Percentiles rank a stretch among this genome's conserved stretches.
These are phyloP conservation scores for Lumnitzera racemosa DNA, from an alignment of 345 rosid species.

Conservation along the genomic window DNA sequence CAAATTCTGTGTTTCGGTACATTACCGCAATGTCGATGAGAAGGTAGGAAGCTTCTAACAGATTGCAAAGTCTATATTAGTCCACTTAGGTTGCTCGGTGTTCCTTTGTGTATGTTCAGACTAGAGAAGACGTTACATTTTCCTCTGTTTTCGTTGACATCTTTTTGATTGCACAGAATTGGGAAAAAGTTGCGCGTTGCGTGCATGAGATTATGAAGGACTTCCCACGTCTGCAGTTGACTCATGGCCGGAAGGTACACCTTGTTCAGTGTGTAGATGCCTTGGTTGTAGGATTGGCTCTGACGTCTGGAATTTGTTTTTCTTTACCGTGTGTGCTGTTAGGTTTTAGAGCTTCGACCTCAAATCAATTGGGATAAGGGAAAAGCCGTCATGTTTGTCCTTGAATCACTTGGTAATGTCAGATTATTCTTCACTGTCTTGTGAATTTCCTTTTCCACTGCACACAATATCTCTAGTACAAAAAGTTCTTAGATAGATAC, in stretches of 20 bases:
- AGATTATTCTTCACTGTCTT: too few relatives aligned
- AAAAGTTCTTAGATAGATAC: too few relatives aligned
- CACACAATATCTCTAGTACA: neutral
- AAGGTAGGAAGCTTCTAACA: conserved; percentile 16
- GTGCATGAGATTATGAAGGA: too few relatives aligned
- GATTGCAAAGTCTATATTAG: too few relatives aligned
- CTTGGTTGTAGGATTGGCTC: neutral
- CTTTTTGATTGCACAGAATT: too few relatives aligned
- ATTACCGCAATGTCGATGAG: conserved; percentile 41
- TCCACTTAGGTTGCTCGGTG: neutral
- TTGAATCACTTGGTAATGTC: conserved; percentile 25
- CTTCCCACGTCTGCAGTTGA: too few relatives aligned
- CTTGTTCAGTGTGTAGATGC: too few relatives aligned
- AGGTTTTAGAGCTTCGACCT: conserved; percentile 54
- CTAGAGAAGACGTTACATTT: too few relatives aligned
- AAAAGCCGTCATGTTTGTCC: conserved; percentile 37
- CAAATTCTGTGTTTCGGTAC: conserved; percentile 41
- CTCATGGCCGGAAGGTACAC: too few relatives aligned
- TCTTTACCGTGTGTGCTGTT: neutral
- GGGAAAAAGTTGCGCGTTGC: too few relatives aligned
- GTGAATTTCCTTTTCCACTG: neutral
- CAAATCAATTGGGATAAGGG: conserved; percentile 43
- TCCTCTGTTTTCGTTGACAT: too few relatives aligned
- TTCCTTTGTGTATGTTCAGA: neutral
- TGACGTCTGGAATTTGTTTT: neutral